Percentiles rank a stretch among this genome's conserved stretches.
Conservation (phyloP, 345 rosid genomes). For the Citropsis articulata region DNA sequence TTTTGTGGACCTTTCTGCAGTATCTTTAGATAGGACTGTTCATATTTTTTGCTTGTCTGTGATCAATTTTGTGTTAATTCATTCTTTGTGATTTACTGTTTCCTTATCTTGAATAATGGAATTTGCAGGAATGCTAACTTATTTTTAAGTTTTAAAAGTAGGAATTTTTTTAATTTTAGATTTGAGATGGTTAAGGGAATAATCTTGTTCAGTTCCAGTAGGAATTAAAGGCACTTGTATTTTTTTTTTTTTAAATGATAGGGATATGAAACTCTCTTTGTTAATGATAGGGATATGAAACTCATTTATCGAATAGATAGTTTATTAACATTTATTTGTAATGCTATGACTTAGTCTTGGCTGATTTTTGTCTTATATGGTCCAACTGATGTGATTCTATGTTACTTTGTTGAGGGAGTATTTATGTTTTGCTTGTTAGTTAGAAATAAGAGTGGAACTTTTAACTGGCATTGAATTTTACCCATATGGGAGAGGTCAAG, state of each 20-base stretch:
- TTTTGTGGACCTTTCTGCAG: neutral
- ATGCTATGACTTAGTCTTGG: neutral
- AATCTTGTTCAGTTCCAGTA: neutral
- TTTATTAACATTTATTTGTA: slow-evolving; percentile 1
- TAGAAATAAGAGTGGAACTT: neutral
- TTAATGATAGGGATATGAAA: neutral
- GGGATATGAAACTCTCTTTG: neutral
- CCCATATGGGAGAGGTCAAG: neutral
- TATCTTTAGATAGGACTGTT: neutral
- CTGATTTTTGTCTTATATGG: neutral
- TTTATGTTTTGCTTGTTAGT: neutral
- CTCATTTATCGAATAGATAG: neutral
- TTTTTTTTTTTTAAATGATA: neutral
- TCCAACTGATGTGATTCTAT: neutral
- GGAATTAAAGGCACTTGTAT: neutral
- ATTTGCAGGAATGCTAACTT: neutral
- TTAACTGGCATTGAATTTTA: too few species aligned
- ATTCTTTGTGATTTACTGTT: neutral
- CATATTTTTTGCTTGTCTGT: neutral
- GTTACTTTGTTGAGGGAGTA: neutral
- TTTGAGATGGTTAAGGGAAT: neutral
- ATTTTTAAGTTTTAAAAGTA: neutral
- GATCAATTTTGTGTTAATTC: neutral
- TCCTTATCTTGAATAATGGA: neutral
- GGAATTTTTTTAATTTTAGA: neutral